Base-by-base conservation (phyloP, 2,329 filamentous ascomycete species). In the Aspergillus ibericus region DNA sequence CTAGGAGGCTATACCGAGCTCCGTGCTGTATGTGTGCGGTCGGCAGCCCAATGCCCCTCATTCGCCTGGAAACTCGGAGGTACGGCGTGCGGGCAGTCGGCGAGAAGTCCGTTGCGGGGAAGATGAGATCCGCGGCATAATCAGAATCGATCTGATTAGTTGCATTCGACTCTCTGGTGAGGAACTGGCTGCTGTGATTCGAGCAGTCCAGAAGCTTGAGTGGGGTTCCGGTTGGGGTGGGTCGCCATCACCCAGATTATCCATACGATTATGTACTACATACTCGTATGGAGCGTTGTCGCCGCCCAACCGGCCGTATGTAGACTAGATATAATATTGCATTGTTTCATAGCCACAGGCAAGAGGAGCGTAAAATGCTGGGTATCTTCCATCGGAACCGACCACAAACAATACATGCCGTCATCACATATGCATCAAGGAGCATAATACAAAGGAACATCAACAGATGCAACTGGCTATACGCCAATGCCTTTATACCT, bases 51-150 rank as follows among this genome's bases (percentile, higher is more conserved):
- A 16, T 48, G 55, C 52, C 70, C 56, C 58, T 56, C 56, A 36
- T 42, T 40, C 20, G 18, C 22, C 32, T 36, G 44, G 32, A 48
- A 34, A 70, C 70, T 61, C 52, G 65, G 22, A 63, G 58, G 12
- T 61, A 68, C 48, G 63, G 64, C 18, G 36, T 66, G 27, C 63
- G 29, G 60, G 34, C 66, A 66, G 7, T 72, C 69, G 55, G 64
- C 59, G 13, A 54, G 34, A 35, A 58, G 46, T 55, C 64, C 64
- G 64, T 53, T 62, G 61, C 59, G 61, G 61, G 61, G 61, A 52
- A 55, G 49, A 51, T 18, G 29, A 32, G 40, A 52, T 52, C 55
- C 55, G 50, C 35, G 50, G 50, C 12, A 54, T 55, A 49, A 55
- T 50, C 53, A 48, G 20, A 46, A 29, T 22, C 25, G 29, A 52